phyloP scores from a whole-genome alignment of 1,284 basidiomycete species.

The Sporisorium scitamineum region DNA sequence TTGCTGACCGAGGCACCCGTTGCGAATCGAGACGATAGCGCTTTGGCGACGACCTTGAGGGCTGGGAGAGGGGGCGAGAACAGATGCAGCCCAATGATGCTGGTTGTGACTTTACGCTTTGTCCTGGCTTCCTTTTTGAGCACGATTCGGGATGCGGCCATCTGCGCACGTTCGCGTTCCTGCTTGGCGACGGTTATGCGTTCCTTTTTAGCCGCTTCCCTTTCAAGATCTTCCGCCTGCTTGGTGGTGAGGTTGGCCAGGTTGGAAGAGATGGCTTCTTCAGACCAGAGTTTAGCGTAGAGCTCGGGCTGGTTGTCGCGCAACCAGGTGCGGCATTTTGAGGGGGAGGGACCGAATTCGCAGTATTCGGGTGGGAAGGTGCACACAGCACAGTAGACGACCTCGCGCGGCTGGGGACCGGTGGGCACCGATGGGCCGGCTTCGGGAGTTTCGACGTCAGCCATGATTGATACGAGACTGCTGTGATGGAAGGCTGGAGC shows the following conservation, averaged over 20 bases:
- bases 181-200: constrained; percentile 67
- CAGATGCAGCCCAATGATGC: constrained; percentile 62
- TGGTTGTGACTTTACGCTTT: constrained; percentile 67
- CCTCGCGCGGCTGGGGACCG: constrained; percentile 45
- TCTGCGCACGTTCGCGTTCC: constrained; percentile 61
- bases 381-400: constrained; percentile 64
- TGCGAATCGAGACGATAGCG: constrained; percentile 64
- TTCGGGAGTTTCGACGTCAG: constrained; percentile 33
- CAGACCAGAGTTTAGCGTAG: constrained; percentile 58
- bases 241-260: constrained; percentile 63
- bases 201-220: constrained; percentile 66
- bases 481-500: too few relatives aligned
- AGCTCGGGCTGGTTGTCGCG: constrained; percentile 54
- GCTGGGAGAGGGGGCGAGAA: constrained; percentile 66
- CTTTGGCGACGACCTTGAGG: constrained; percentile 66
- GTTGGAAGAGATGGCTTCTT: constrained; percentile 62
- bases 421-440: constrained; percentile 43
- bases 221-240: constrained; percentile 65
- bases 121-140: constrained; percentile 65
- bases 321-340: constrained; percentile 64
- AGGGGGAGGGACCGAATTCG: constrained; percentile 62
- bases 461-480: too few relatives aligned
- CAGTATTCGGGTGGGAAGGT: constrained; percentile 68
- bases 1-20: constrained; percentile 68
- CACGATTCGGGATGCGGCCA: constrained; percentile 58